Evolutionary conservation across 768 basidiomycete species (phyloP), one percentile per base, ranked within the genome.

Genomic region (Podaxis carcinomalis): DNA sequence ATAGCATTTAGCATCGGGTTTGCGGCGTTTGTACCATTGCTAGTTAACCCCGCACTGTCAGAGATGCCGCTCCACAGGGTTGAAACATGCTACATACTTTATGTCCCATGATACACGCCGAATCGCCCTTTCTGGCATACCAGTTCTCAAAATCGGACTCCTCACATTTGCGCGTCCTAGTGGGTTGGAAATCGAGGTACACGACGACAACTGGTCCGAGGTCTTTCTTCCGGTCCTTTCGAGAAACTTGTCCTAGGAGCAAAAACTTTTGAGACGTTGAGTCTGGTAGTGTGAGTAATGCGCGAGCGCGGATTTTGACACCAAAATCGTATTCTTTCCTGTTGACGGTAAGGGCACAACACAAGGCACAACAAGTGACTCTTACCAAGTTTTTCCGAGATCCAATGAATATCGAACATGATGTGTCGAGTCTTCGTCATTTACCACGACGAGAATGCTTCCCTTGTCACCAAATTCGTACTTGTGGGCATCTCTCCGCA

Each of bases 261-360:
- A 98, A 69, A 78, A 98, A 98, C 73, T 96, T 98, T 70, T 97
- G 96, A 0, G 93, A 95, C 0, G 97, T 98, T 11, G 93, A 93
- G 66, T 99, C 97, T 0, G 93, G 92, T 4, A 98, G 83, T 3
- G 94, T 97, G 44, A 90, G 87, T n/a, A 99, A 77, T 0, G 85
- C 85, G 6, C 85, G 80, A 0, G 92, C 87, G 21, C 89, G 86
- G 4, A 98, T 63, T 28, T 77, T 86, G 61, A 91, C 71, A 2
- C 86, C 91, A 55, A 95, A 75, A 11, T 89, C 74, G 63, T 91
- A 86, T 11, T 80, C 75, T 59, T 83, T 75, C 94, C 94, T 95
- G 65, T 16, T 23, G 40, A 23, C 2, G 21, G 6, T 51, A 13
- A 57, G 16, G 44, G 63, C n/a, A 57, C 27, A 23, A 51, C n/a